Evolutionary conservation across 345 rosid species (phyloP), one percentile per base, ranked within the genome.

Genomic region (Euclidium syriacum): DNA sequence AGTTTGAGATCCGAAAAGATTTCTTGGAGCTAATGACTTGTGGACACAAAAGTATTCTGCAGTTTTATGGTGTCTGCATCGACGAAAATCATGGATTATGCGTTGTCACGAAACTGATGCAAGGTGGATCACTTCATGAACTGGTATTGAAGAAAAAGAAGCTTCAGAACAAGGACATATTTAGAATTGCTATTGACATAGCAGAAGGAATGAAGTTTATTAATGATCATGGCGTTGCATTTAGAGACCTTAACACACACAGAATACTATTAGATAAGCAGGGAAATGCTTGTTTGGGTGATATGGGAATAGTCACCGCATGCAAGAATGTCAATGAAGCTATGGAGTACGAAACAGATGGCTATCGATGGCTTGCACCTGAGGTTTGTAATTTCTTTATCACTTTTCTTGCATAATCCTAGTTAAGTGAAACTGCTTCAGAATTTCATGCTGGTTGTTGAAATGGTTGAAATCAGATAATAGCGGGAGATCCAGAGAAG

Each of bases 361-460:
- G 99, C 50, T 94, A 94, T 68, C 84, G 97, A 10, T 90, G 99
- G 99, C 87, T 90, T 65, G 96, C 97, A 73, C 99, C 95, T 1
- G 99, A 94, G 99, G 99, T 87, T 57, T 30, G 85, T 79, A 36
- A n/a, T 54, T 51, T 52, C 58, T 74, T 10, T 61, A 58, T 22
- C 4, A 22, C 57, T 53, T 22, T 66, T 63, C 48, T 18, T 41
- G 5, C 51, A 39, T 40, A 27, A 30, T 32, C 43, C 7, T 32
- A 49, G 60, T 42, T 59, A 30, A 59, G 12, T 51, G 23, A 26
- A n/a, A 56, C 36, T 10, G 16, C 32, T 36, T 44, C 30, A 25
- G 30, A 15, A 17, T 44, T 16, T 36, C 41, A 19, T 38, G 10
- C 25, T 23, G 23, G 12, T 59, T 34, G 12, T 72, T n/a, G 12